Conservation (phyloP, 2,329 filamentous ascomycete genomes). For the Fusarium avenaceum region DNA sequence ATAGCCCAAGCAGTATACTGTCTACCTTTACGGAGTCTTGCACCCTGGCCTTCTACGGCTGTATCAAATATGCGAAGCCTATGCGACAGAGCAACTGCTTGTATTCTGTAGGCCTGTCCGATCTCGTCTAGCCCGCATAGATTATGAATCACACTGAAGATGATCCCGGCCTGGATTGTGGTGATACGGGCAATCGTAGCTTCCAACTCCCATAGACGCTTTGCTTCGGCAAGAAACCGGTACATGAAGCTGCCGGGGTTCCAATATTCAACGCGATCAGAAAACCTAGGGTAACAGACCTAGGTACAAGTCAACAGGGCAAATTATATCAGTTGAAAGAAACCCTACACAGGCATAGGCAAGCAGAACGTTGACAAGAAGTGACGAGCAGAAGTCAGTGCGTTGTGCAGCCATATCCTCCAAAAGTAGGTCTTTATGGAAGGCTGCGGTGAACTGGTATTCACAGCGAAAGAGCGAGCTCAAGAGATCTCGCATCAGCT, state of each 20-base stretch:
- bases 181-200: slow-evolving; percentile 49
- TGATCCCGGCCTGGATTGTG: slow-evolving; percentile 54
- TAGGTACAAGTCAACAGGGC: slow-evolving; percentile 16
- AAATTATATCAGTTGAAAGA: accelerated
- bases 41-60: slow-evolving; percentile 18
- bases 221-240: slow-evolving; percentile 56
- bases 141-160: slow-evolving; percentile 52
- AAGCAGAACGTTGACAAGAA: slow-evolving; percentile 57
- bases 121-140: slow-evolving; percentile 56
- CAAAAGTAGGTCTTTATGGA: slow-evolving; percentile 58
- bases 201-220: slow-evolving; percentile 56
- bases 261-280: slow-evolving; percentile 54
- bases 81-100: slow-evolving; percentile 52
- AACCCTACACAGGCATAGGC: slow-evolving; percentile 54
- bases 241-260: slow-evolving; percentile 53
- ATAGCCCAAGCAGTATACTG: slow-evolving; percentile 55
- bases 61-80: slow-evolving; percentile 52
- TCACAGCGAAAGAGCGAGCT: slow-evolving; percentile 52
- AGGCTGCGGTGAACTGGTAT: slow-evolving; percentile 53
- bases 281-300: slow-evolving; percentile 49
- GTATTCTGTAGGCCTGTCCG: slow-evolving; percentile 53
- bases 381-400: slow-evolving; percentile 55
- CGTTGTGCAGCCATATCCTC: slow-evolving; percentile 54
- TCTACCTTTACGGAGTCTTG: slow-evolving; percentile 37
- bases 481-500: slow-evolving; percentile 53